Evolutionary conservation across 768 basidiomycete genomes (phyloP).

Genomic region (Chalciporus chontae): DNA sequence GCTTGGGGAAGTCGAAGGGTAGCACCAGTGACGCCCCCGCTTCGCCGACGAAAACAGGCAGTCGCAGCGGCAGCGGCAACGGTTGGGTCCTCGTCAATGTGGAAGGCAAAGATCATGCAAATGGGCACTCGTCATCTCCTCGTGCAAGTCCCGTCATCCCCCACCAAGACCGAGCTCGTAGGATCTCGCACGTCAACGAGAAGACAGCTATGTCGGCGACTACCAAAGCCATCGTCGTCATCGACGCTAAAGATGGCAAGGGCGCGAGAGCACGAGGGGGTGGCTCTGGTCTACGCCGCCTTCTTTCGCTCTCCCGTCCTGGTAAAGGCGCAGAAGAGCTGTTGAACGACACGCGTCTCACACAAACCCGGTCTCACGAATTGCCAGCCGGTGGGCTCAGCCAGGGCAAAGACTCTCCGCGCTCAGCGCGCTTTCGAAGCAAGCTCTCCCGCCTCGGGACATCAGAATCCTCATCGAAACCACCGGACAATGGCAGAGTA

Average conservation of each 20-base stretch:
- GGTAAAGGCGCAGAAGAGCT: conserved; percentile 30
- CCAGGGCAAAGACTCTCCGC: conserved; percentile 21
- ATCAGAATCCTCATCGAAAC: conserved; percentile 27
- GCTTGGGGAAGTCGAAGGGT: conserved; percentile 19
- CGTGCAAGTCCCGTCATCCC: conserved; percentile 27
- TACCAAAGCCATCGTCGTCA: conserved; percentile 61
- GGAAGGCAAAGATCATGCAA: conserved; percentile 39
- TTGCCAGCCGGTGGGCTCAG: conserved; percentile 13
- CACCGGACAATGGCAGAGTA: conserved; percentile 33
- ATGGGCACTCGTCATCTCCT: conserved; percentile 22
- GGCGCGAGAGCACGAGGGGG: conserved; percentile 21
- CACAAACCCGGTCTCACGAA: conserved; percentile 28
- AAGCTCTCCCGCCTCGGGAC: conserved; percentile 26
- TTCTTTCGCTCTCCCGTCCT: conserved; percentile 31
- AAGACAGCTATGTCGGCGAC: conserved; percentile 40
- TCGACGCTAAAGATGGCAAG: conserved; percentile 52
- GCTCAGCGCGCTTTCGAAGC: conserved; percentile 28
- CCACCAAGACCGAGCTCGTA: conserved; percentile 29
- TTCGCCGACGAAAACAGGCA: conserved; percentile 33
- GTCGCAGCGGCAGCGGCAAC: conserved; percentile 39
- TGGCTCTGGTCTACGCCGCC: conserved; percentile 30
- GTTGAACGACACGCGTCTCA: conserved; percentile 21
- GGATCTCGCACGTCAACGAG: conserved; percentile 23
- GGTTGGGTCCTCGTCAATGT: conserved; percentile 70
- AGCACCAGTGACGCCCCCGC: conserved; percentile 23